Percentiles rank a stretch among this genome's conserved stretches.
Conservation (phyloP, 75 land plant genomes). For the Cryptomeria japonica region DNA sequence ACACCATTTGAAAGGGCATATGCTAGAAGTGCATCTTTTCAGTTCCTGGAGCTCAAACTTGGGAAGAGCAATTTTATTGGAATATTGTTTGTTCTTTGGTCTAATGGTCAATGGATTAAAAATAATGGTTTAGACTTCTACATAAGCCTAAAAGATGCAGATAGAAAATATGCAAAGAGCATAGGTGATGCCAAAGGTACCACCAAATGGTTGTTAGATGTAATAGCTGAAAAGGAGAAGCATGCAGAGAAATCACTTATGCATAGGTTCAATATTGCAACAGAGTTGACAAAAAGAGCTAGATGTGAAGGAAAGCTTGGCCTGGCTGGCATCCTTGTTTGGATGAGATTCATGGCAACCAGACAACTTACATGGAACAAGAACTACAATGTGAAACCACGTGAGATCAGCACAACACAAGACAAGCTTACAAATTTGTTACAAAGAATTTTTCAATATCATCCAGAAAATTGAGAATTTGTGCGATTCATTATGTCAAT, state of each 20-base stretch:
- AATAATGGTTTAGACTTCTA: conserved; percentile 66
- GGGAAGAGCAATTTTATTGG: conserved; percentile 39
- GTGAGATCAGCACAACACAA: conserved; percentile 65
- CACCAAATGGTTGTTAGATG: conserved; percentile 46
- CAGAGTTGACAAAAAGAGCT: too few species aligned
- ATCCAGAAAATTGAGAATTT: conserved; percentile 45
- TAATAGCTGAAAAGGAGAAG: conserved; percentile 44
- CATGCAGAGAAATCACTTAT: conserved; percentile 65
- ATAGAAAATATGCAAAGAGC: conserved; percentile 27
- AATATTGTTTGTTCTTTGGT: conserved; percentile 52
- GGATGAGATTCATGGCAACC: too few species aligned
- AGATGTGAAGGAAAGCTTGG: too few species aligned
- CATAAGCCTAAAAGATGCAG: conserved; percentile 23
- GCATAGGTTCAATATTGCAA: too few species aligned
- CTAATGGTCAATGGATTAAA: conserved; percentile 62
- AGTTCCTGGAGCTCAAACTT: conserved; percentile 49
- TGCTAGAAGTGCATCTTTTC: conserved; percentile 43
- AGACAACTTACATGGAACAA: too few species aligned
- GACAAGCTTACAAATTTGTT: conserved; percentile 49
- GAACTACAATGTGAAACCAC: too few species aligned
- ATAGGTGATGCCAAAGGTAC: conserved; percentile 40
- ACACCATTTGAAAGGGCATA: conserved; percentile 42
- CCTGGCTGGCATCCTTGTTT: too few species aligned
- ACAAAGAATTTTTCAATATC: conserved; percentile 25
- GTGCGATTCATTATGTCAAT: conserved; percentile 52